Conservation (phyloP, 192 early-diverging fungal genomes). For the Rhizoclosmatium globosum region DNA sequence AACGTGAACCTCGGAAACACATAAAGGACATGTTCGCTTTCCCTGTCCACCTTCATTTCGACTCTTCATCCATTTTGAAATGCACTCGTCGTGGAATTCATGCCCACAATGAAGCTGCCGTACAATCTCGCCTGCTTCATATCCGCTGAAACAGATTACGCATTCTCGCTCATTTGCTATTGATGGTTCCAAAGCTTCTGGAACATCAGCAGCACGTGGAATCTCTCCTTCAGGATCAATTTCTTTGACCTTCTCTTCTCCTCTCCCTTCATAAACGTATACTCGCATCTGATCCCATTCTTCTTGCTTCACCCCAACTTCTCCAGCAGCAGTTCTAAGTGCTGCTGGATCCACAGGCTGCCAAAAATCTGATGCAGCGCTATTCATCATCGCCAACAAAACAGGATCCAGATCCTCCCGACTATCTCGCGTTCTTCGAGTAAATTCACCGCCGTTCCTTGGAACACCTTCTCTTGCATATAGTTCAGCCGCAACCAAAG, state of each 20-base stretch:
- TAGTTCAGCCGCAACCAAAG: neutral
- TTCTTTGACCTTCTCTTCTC: neutral
- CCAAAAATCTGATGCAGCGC: conserved; percentile 15
- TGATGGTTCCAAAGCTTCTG: neutral
- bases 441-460: neutral
- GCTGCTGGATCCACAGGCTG: conserved; percentile 21
- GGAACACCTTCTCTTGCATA: neutral
- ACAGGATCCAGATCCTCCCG: conserved; percentile 13
- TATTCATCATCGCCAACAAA: conserved; percentile 12
- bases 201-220: neutral
- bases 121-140: conserved; percentile 17
- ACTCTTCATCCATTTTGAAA: conserved; percentile 21
- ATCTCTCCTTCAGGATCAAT: neutral
- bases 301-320: conserved; percentile 18
- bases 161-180: neutral
- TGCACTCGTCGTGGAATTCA: conserved; percentile 32
- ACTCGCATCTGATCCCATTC: conserved; percentile 22
- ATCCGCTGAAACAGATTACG: conserved; percentile 30
- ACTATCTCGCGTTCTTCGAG: neutral
- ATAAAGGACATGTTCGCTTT: conserved; percentile 30
- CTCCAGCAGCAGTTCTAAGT: neutral
- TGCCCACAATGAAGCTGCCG: conserved; percentile 25
- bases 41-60: conserved; percentile 24
- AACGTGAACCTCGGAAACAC: conserved; percentile 19
- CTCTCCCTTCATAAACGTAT: conserved; percentile 5